Conservation (phyloP, 2,329 filamentous ascomycete species). For the Verticillium alfalfae region DNA sequence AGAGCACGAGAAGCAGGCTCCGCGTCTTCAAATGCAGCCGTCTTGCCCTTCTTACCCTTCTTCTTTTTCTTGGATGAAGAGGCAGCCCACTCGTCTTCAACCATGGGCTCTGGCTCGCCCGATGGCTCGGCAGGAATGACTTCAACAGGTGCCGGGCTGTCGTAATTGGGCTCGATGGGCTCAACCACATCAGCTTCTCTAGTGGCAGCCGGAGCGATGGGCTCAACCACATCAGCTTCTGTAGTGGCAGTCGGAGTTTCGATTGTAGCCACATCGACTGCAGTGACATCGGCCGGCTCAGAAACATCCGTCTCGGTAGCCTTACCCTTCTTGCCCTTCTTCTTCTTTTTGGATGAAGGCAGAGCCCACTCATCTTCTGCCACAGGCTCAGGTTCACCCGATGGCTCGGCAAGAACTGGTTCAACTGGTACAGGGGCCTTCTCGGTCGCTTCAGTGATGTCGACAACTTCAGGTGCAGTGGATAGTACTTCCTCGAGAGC, state of each 20-base stretch:
- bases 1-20: neutral
- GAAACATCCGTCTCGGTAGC: neutral
- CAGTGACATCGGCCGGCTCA: neutral
- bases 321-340: constrained; percentile 11
- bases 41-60: constrained; percentile 5
- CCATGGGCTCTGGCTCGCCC: neutral
- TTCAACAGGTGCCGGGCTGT: neutral
- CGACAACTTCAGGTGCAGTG: neutral
- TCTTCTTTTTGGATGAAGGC: constrained; percentile 19
- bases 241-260: too few species aligned
- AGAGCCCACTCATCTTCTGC: constrained; percentile 10
- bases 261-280: neutral
- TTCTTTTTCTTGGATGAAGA: constrained; percentile 21
- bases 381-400: neutral
- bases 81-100: constrained; percentile 11
- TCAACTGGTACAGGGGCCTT: neutral
- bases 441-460: neutral
- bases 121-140: neutral
- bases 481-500: neutral
- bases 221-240: neutral
- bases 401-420: neutral
- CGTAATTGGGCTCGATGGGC: neutral
- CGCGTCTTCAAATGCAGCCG: neutral
- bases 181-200: neutral
- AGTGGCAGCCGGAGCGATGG: neutral